Evolutionary conservation across 1,139 yeast genomes (phyloP).

Genomic region (Yamadazyma trypodendri): DNA sequence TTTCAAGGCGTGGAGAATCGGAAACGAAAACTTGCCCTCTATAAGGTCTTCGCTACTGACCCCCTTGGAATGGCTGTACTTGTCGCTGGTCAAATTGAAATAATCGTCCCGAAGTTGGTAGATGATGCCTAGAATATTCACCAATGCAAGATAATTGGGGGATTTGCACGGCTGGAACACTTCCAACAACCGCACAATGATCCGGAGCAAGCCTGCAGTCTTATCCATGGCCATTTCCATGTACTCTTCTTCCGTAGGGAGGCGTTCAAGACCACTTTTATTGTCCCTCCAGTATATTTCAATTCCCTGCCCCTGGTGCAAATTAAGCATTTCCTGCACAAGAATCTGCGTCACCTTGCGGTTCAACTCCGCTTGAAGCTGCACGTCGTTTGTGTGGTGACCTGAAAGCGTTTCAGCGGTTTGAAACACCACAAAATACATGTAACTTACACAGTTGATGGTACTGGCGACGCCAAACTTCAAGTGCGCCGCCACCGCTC

Average conservation of each 20-base stretch:
- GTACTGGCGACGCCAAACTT: slow-evolving; percentile 77
- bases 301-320: slow-evolving; percentile 87
- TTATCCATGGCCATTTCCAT: slow-evolving; percentile 80
- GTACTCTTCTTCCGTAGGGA: slow-evolving; percentile 73
- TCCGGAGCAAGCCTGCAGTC: slow-evolving; percentile 83
- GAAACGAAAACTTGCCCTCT: slow-evolving; percentile 87
- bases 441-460: slow-evolving; percentile 77
- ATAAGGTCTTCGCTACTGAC: slow-evolving; percentile 76
- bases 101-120: slow-evolving; percentile 86
- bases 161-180: slow-evolving; percentile 17
- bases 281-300: slow-evolving; percentile 85
- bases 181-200: slow-evolving; percentile 66
- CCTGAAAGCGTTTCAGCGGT: slow-evolving; percentile 34
- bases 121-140: slow-evolving; percentile 76
- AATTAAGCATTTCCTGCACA: slow-evolving; percentile 69
- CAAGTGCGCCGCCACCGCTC: slow-evolving; percentile 73
- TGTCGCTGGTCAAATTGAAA: slow-evolving; percentile 55
- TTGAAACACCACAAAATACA: slow-evolving; percentile 71
- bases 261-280: slow-evolving; percentile 17
- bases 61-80: slow-evolving; percentile 68
- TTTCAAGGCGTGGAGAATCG: slow-evolving; percentile 60
- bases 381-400: slow-evolving; percentile 13
- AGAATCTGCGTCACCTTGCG: slow-evolving; percentile 32
- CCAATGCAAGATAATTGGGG: slow-evolving; percentile 49
- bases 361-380: slow-evolving; percentile 9